Evolutionary conservation across 371 early-diverging fungal genomes (phyloP).

Genomic region (Zopfochytrium polystomum): DNA sequence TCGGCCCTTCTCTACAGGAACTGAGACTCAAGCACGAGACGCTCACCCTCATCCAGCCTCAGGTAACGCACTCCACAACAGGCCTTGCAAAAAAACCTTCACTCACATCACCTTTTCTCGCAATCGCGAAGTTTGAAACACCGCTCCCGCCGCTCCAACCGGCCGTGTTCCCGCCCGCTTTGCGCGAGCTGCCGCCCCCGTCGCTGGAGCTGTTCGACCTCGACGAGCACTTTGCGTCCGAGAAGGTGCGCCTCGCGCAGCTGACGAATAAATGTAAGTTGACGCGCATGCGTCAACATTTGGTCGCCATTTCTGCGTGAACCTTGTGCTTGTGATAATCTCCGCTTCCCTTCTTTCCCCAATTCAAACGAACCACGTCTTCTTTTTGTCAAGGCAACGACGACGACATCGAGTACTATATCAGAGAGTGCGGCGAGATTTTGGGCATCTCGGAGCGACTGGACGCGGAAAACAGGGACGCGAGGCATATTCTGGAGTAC

Average conservation of each 20-base stretch:
- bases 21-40: conserved; percentile 50
- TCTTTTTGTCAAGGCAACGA: conserved; percentile 53
- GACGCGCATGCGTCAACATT: neutral
- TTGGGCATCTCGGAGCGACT: conserved; percentile 49
- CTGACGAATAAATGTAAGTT: conserved; percentile 54
- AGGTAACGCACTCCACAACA: conserved; percentile 23
- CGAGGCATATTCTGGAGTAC: conserved; percentile 44
- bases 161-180: conserved; percentile 53
- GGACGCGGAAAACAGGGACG: conserved; percentile 39
- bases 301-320: no score
- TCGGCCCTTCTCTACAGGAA: conserved; percentile 19
- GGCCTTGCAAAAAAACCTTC: neutral
- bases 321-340: no score
- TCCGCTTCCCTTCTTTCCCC: no score
- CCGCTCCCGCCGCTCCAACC: conserved; percentile 56
- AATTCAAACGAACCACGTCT: no score
- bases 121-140: conserved; percentile 46
- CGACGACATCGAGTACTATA: conserved; percentile 58
- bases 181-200: conserved; percentile 54
- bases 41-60: conserved; percentile 55
- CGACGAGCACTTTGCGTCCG: conserved; percentile 55
- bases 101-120: neutral
- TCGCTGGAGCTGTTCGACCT: conserved; percentile 59
- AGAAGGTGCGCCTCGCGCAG: conserved; percentile 48
- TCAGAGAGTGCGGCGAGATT: conserved; percentile 54